Conservation (phyloP, 306 rosid genomes). For the Inga laurina region DNA sequence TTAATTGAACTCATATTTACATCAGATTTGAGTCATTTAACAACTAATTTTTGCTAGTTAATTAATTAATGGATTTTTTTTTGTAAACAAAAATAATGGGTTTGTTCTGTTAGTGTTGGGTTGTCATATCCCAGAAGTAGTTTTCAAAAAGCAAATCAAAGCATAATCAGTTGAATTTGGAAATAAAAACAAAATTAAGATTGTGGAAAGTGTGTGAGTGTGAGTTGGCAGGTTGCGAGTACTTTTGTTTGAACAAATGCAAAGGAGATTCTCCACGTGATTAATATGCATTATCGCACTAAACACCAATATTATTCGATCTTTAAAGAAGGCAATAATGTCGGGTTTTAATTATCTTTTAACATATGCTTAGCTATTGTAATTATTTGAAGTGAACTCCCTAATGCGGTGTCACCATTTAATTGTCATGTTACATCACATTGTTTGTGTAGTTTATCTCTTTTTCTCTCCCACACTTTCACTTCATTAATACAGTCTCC, state of each 20-base stretch:
- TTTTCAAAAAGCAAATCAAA: not conserved
- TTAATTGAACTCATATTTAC: no score
- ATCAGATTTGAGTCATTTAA: no score
- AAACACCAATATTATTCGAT: not conserved
- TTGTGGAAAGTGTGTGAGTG: not conserved
- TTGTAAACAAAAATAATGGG: no score
- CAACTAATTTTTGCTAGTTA: no score
- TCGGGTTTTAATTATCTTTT: not conserved
- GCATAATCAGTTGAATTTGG: not conserved
- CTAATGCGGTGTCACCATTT: not conserved
- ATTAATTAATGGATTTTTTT: no score
- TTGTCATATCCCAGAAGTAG: constrained; percentile 6
- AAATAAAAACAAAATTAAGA: not conserved
- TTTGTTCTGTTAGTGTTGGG: not conserved
- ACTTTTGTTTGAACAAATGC: not conserved
- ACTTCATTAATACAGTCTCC: not conserved
- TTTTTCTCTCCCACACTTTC: not conserved
- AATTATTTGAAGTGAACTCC: not conserved
- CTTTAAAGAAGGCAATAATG: not conserved
- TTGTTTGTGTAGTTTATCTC: constrained; percentile 8
- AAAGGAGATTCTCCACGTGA: constrained; percentile 38
- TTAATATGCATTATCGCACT: constrained; percentile 24
- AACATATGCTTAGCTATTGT: not conserved
- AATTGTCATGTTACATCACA: constrained; percentile 1
- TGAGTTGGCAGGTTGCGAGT: not conserved